Base-by-base conservation (phyloP, 75 land plant species). In the Ceratopteris richardii region DNA sequence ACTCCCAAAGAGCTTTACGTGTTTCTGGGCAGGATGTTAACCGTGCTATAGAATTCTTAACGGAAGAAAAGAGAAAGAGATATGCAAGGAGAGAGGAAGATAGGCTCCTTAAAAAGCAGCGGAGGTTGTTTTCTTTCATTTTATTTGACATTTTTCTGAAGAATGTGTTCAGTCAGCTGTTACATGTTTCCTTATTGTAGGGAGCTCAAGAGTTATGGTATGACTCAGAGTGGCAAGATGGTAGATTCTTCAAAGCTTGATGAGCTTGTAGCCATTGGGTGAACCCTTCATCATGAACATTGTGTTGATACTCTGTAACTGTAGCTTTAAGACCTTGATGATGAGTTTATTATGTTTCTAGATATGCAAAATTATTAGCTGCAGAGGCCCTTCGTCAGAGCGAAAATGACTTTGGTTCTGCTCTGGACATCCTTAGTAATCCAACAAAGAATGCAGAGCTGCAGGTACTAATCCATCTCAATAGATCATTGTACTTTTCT, bases 351-450 rank as follows among this genome's bases (percentile, higher is more conserved):
- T n/a, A 25, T 37, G 47, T 31, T 55, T 22, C 51, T 88, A 95
- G 55, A 85, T 33, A 69, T 79, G 90, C 83, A 48, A 83, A 44
- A 54, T 59, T 36, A 6, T 62, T 94, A 27, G 96, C 75, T 66
- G 96, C 96, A 21, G 98, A 93, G 68, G 96, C 98, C 22, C 84
- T 94, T 29, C 79, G 82, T 46, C 78, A 85, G 61, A 90, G 77
- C 75, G 98, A 90, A 60, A 94, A 94, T 73, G 84, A 89, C 62
- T 53, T 41, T 11, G 73, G 83, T 17, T 51, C 64, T 55, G 90
- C 98, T 18, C 64, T 94, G 74, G 96, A 94, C 63, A 75, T 79
- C 22, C 61, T 94, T 59, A 77, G 82, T 47, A 74, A 90, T 66
- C 83, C 96, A 39, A 75, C 77, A 29, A 58, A 68, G 14, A 81